phyloP scores from a whole-genome alignment of 805 yeast genomes.

The Saccharomycopsis sp. region DNA sequence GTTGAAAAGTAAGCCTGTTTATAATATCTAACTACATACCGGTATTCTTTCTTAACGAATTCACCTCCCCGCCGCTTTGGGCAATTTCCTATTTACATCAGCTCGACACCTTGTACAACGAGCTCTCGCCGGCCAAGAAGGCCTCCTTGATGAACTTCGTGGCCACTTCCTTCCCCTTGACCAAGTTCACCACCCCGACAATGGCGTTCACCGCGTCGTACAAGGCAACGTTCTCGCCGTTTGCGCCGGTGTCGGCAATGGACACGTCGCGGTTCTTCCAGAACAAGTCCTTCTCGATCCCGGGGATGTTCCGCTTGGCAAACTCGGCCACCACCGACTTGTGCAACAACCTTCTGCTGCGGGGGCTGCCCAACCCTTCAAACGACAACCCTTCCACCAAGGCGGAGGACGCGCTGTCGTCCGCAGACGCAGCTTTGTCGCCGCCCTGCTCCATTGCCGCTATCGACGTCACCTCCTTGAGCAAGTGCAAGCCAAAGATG shows the following conservation, averaged over 20 bases:
- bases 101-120: slow-evolving; percentile 15
- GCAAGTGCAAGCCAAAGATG: slow-evolving; percentile 57
- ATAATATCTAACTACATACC: no score
- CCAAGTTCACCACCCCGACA: slow-evolving; percentile 57
- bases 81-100: no score
- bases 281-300: slow-evolving; percentile 47
- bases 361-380: slow-evolving; percentile 49
- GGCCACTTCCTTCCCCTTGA: slow-evolving; percentile 53
- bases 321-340: slow-evolving; percentile 43
- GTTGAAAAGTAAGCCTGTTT: no score
- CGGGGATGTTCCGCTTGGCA: slow-evolving; percentile 33
- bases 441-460: slow-evolving; percentile 26
- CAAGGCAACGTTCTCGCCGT: slow-evolving; percentile 49
- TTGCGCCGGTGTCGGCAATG: slow-evolving; percentile 34
- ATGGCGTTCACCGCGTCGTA: slow-evolving; percentile 51
- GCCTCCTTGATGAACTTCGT: slow-evolving; percentile 48
- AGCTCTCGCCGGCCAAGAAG: slow-evolving; percentile 30
- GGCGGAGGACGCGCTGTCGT: slow-evolving; percentile 26
- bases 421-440: slow-evolving; percentile 22
- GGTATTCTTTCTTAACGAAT: no score
- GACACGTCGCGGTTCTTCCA: slow-evolving; percentile 54
- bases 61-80: no score
- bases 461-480: slow-evolving; percentile 42
- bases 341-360: slow-evolving; percentile 43
- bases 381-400: slow-evolving; percentile 42